Percentiles rank a stretch among this genome's conserved stretches.
These are phyloP conservation scores for Dothideomycetidae sp. DNA, from an alignment of 2,329 filamentous ascomycete genomes.

Conservation along the genomic window DNA sequence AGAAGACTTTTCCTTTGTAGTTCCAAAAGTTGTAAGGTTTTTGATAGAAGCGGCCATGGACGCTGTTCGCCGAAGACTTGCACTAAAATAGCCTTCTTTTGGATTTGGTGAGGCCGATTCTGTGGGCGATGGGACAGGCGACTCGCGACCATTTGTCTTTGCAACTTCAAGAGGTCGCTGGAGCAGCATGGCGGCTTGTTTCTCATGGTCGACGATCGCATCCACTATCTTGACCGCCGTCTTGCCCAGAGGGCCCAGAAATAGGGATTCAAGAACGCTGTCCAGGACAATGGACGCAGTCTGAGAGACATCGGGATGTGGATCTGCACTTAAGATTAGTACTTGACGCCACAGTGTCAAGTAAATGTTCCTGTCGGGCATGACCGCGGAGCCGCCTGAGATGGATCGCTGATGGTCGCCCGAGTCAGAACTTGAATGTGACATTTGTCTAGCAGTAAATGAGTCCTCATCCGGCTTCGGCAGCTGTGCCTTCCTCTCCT, in stretches of 20 bases:
- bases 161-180: slow-evolving; percentile 9
- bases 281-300: slow-evolving; percentile 79
- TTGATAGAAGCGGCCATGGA: slow-evolving; percentile 52
- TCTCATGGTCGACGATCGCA: slow-evolving; percentile 40
- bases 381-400: slow-evolving; percentile 5
- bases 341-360: slow-evolving; percentile 90
- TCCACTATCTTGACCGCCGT: slow-evolving; percentile 59
- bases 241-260: slow-evolving; percentile 61
- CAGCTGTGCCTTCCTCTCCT: slow-evolving; percentile 40
- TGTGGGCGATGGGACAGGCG: slow-evolving; percentile 13
- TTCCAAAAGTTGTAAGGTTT: slow-evolving; percentile 41
- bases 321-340: slow-evolving; percentile 80
- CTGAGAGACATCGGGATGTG: slow-evolving; percentile 80
- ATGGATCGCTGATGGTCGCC: slow-evolving; percentile 9
- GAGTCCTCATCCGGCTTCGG: slow-evolving; percentile 6
- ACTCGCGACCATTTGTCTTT: slow-evolving; percentile 12
- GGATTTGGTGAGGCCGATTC: slow-evolving; percentile 30
- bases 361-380: slow-evolving; percentile 76
- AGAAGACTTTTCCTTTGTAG: slow-evolving; percentile 8
- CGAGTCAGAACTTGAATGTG: slow-evolving; percentile 11
- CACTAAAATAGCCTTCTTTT: slow-evolving; percentile 46
- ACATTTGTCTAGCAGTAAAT: slow-evolving; percentile 5
- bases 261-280: slow-evolving; percentile 61
- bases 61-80: slow-evolving; percentile 47
- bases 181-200: slow-evolving; percentile 7